A percentile compares a stretch with the other conserved stretches of the same genome.
These are phyloP conservation scores for Chrysoporthe deuterocubensis DNA, from an alignment of 2,329 filamentous ascomycete species.

Conservation along the genomic window DNA sequence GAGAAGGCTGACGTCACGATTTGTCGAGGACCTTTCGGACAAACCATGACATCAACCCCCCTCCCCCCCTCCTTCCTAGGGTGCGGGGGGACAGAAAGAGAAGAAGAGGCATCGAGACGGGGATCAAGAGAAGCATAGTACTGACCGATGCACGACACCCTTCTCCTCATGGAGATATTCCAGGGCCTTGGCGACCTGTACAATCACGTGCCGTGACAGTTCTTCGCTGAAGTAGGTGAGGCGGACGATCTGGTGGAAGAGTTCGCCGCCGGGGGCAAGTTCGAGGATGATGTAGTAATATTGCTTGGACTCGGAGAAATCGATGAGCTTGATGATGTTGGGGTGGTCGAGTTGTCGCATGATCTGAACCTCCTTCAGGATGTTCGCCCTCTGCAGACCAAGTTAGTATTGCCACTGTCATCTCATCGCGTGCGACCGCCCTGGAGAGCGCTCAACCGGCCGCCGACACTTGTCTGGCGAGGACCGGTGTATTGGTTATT, in stretches of 20 bases:
- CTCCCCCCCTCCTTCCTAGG: too few relatives aligned
- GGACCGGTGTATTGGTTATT: slow-evolving; percentile 15
- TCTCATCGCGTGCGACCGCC: slow-evolving; percentile 17
- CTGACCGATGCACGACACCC: slow-evolving; percentile 95
- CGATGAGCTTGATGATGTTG: slow-evolving; percentile 91
- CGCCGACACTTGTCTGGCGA: slow-evolving; percentile 32
- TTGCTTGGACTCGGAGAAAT: slow-evolving; percentile 90
- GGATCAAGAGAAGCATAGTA: slow-evolving; percentile 22
- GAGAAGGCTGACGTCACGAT: slow-evolving; percentile 36
- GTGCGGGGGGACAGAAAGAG: too few relatives aligned
- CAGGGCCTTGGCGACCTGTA: slow-evolving; percentile 91
- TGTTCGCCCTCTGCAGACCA: slow-evolving; percentile 80
- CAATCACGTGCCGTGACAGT: slow-evolving; percentile 89
- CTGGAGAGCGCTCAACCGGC: not conserved
- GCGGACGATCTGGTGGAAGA: slow-evolving; percentile 98
- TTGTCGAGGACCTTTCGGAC: not conserved
- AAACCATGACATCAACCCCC: slow-evolving; percentile 20
- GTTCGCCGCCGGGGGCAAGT: slow-evolving; percentile 89
- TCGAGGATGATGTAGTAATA: slow-evolving; percentile 99
- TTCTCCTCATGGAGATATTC: slow-evolving; percentile 94
- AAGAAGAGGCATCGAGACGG: not conserved
- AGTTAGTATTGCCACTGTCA: slow-evolving; percentile 34
- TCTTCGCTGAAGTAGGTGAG: slow-evolving; percentile 99
- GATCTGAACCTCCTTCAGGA: slow-evolving; percentile 97
- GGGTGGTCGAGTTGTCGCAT: slow-evolving; percentile 97